Evolutionary conservation across 495 filamentous ascomycete species (phyloP).

Genomic region (Podospora sp.): DNA sequence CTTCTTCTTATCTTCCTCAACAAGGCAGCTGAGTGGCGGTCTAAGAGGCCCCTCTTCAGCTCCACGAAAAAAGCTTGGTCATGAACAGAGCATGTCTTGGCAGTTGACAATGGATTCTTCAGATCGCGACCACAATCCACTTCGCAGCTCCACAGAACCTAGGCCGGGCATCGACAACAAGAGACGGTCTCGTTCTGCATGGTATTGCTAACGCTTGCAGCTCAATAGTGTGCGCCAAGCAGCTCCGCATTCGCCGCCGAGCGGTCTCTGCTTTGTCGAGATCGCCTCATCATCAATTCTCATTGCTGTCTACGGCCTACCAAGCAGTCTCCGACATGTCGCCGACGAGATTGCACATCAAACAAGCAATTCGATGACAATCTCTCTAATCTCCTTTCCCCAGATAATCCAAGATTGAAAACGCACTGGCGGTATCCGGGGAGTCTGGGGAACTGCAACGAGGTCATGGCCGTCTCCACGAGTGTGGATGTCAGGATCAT

Average conservation of each 20-base stretch:
- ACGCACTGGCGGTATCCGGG: neutral
- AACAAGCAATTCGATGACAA: neutral
- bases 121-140: no score
- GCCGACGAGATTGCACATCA: neutral
- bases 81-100: neutral
- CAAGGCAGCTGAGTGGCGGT: neutral
- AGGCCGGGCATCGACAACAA: neutral
- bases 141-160: neutral
- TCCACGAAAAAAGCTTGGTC: neutral
- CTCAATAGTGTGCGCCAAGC: neutral
- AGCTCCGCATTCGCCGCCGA: neutral
- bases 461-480: neutral
- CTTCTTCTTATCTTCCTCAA: neutral
- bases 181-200: neutral
- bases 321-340: neutral
- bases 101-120: neutral
- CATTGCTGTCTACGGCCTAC: neutral
- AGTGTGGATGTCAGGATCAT: conserved; percentile 1
- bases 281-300: neutral
- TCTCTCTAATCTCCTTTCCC: neutral
- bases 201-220: neutral
- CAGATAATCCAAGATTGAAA: neutral
- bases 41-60: neutral
- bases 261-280: neutral
- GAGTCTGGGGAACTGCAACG: neutral